Base-by-base conservation (phyloP, 331 rosid species). In the Stylosanthes scabra region DNA sequence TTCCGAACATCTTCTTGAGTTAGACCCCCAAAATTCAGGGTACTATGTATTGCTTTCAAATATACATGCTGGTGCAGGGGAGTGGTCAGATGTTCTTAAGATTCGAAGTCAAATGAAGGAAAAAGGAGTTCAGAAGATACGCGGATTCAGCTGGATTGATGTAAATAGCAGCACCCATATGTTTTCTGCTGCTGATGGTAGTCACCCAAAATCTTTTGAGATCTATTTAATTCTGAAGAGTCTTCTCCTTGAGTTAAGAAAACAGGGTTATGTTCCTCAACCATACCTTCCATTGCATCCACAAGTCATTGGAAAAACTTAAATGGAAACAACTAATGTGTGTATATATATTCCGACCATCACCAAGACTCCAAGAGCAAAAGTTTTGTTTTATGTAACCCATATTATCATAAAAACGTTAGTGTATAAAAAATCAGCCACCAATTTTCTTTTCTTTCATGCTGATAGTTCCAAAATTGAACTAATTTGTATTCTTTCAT, bases 101-200 rank as follows among this genome's bases (percentile, higher is more conserved):
- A 77, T 93, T 58, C 81, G 98, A 5, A 77, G 85, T 80, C 71
- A 81, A 74, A 93, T 93, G 98, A 88, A 88, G 78, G 93, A 89
- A 76, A 85, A 88, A 60, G 89, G 91, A 67, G 90, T 91, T 74
- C 88, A 81, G 47, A 93, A 93, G 85, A 76, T 91, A 42, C 93
- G 93, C 9, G 93, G 96, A 41, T 89, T 86, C 66, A 91, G 97
- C 78, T 91, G 97, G 98, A 88, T 93, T 59, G 93, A 88, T 74
- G 85, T 85, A 74, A 88, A 88, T 68, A 86, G 81, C 68, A 75
- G 57, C 46, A 91, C 91, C 64, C 92, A 89, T 76, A 81, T 83
- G 87, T 91, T 93, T 78, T 88, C 86, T 75, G 95, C 97, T 31
- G 90, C 89, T 5, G 97, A 89, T 60, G 90, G 85, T 81, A 86